phyloP scores from a whole-genome alignment of 805 yeast genomes.

The Ogataea methylovora region DNA sequence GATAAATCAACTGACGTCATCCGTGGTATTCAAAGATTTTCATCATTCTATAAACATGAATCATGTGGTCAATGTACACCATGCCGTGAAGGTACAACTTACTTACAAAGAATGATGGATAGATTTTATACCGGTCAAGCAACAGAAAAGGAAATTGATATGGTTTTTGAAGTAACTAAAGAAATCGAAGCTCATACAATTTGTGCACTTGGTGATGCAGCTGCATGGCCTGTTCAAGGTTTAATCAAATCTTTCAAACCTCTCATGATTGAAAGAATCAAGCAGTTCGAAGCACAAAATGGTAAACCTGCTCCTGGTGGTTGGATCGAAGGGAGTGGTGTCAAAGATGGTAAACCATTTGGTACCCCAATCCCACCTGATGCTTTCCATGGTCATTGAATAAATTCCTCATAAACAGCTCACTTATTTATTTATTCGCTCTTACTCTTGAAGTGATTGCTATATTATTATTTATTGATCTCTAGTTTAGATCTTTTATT shows the following conservation, averaged over 20 bases:
- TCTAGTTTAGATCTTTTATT: too few relatives aligned
- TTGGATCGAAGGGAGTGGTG: constrained; percentile 57
- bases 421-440: too few relatives aligned
- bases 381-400: constrained; percentile 25
- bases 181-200: constrained; percentile 89
- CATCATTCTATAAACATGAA: constrained; percentile 85
- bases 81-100: constrained; percentile 89
- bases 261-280: constrained; percentile 68
- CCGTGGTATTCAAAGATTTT: constrained; percentile 77
- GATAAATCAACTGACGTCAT: constrained; percentile 80
- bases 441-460: too few relatives aligned
- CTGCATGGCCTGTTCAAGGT: constrained; percentile 93
- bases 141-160: constrained; percentile 70
- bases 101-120: constrained; percentile 79
- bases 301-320: constrained; percentile 58
- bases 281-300: constrained; percentile 44
- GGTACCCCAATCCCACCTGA: constrained; percentile 49
- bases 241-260: constrained; percentile 81
- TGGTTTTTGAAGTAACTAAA: constrained; percentile 76
- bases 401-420: constrained; percentile 3
- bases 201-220: constrained; percentile 90
- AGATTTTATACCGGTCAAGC: constrained; percentile 78
- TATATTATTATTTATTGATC: too few relatives aligned
- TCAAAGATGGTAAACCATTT: constrained; percentile 55
- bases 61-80: constrained; percentile 95